phyloP scores from a whole-genome alignment of 106 monocot genomes.

The Acanthochlamys bracteata region DNA sequence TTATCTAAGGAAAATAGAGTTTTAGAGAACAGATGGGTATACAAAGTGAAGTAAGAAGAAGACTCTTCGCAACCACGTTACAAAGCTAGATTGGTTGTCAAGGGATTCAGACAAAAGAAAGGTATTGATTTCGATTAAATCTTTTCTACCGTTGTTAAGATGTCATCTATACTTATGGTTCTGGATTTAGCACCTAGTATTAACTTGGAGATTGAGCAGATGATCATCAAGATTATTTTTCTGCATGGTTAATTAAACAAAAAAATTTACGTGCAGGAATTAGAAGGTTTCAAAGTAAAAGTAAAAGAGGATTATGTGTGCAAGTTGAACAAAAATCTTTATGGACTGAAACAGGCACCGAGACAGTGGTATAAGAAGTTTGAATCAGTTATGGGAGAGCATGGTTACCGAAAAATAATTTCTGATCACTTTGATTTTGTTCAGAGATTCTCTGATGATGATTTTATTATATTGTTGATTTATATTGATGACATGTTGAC shows the following conservation, averaged over 20 bases:
- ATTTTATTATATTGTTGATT: background rate
- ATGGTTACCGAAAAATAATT: background rate
- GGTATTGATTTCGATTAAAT: no score
- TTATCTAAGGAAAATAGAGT: background rate
- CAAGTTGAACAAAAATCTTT: no score
- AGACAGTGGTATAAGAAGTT: no score
- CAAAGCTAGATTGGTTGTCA: background rate
- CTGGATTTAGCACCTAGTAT: background rate
- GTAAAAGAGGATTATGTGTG: no score
- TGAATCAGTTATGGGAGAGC: background rate
- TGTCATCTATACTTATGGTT: background rate
- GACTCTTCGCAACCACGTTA: background rate
- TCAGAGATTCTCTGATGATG: background rate
- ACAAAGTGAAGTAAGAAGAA: background rate
- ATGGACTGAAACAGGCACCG: no score
- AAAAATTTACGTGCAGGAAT: no score
- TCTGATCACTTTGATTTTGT: background rate
- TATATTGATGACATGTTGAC: background rate
- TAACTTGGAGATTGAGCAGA: background rate
- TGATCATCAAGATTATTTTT: background rate
- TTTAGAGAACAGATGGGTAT: background rate
- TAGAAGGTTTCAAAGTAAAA: no score
- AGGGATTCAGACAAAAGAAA: background rate
- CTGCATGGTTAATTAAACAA: background rate
- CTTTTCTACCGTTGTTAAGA: background rate